Percentiles rank a stretch among this genome's conserved stretches.
Evolutionary conservation across 176 grass and related monocot genomes (phyloP).

Genomic region (Poa annua): DNA sequence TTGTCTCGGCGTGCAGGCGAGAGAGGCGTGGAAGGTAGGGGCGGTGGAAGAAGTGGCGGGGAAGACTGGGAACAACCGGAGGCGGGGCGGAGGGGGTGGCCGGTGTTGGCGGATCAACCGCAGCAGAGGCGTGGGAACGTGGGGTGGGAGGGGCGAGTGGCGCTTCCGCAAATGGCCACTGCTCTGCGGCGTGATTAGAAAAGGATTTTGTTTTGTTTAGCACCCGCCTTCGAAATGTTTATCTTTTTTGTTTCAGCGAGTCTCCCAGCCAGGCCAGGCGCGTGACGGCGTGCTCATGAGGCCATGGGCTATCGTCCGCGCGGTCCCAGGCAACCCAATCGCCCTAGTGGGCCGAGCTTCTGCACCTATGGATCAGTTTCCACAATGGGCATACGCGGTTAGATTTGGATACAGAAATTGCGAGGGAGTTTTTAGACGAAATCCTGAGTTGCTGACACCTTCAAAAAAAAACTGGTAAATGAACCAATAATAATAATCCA

Average conservation of each 20-base stretch:
- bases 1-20: neutral
- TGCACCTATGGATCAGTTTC: neutral
- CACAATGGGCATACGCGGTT: neutral
- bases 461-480: no score
- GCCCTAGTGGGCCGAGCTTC: neutral
- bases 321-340: neutral
- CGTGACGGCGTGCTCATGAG: no score
- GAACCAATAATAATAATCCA: no score
- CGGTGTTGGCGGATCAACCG: conserved; percentile 50
- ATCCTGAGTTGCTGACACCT: no score
- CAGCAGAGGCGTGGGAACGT: conserved; percentile 29
- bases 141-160: neutral
- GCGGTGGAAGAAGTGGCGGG: neutral
- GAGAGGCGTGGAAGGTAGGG: conserved; percentile 6
- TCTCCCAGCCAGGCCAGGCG: no score
- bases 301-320: neutral
- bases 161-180: conserved; percentile 28
- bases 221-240: no score
- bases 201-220: neutral
- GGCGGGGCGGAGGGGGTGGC: conserved; percentile 16
- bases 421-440: no score
- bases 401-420: no score
- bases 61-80: neutral
- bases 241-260: neutral
- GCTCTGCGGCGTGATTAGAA: conserved; percentile 2